These are phyloP conservation scores for Fraxinus excelsior DNA, from an alignment of 257 asterid species.

Conservation along the genomic window DNA sequence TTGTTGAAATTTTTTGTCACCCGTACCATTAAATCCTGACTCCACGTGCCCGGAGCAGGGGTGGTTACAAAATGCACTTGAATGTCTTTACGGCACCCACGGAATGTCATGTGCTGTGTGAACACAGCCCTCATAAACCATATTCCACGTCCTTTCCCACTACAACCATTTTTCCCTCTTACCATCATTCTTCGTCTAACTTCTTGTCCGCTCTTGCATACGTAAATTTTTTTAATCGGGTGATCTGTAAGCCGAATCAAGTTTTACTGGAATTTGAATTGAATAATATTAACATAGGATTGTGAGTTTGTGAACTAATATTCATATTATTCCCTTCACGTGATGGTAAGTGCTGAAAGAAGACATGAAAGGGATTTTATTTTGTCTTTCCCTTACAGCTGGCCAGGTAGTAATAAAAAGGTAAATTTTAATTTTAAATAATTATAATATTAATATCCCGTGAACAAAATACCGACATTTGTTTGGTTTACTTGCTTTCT, in stretches of 20 bases:
- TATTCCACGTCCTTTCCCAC: neutral
- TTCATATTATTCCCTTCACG: neutral
- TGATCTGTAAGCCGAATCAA: no score
- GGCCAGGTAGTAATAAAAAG: neutral
- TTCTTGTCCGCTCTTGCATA: no score
- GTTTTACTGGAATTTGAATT: no score
- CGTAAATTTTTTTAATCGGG: no score
- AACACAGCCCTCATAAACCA: neutral
- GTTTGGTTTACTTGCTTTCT: neutral
- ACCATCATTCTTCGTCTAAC: no score
- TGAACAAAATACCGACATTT: no score
- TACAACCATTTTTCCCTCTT: neutral
- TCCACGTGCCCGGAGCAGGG: no score
- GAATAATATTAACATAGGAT: neutral
- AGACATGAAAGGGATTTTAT: neutral
- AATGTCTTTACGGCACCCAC: neutral
- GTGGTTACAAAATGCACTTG: no score
- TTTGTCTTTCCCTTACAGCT: neutral
- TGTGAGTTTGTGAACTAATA: neutral
- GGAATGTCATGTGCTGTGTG: conserved; percentile 36
- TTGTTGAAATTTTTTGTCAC: no score
- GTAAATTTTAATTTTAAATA: neutral
- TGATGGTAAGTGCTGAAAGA: neutral
- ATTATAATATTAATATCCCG: no score
- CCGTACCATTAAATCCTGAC: no score